Evolutionary conservation across 176 grass and related monocot genomes (phyloP).

Genomic region (Aegilops umbellulata): DNA sequence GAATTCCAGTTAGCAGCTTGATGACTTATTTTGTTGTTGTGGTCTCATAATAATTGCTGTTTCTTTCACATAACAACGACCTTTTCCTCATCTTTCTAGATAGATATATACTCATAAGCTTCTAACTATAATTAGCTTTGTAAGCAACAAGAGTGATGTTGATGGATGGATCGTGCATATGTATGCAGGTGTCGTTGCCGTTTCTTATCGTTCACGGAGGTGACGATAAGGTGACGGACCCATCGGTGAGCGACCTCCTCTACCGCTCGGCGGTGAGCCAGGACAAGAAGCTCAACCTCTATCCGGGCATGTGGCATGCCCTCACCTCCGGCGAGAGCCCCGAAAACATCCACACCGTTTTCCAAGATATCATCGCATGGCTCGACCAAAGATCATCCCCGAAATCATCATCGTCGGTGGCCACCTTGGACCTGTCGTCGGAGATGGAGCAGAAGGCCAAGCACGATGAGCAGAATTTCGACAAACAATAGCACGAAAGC

Average conservation of each 20-base stretch:
- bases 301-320: constrained; percentile 76
- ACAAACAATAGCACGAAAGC: neutral
- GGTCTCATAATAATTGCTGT: neutral
- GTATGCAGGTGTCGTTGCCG: constrained; percentile 48
- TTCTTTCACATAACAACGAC: neutral
- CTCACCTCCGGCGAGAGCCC: constrained; percentile 63
- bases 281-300: constrained; percentile 68
- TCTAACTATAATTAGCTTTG: neutral
- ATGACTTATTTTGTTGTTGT: neutral
- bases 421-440: neutral
- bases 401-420: neutral
- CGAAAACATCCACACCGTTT: constrained; percentile 50
- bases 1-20: neutral
- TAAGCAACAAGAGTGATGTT: neutral
- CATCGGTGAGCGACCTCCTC: constrained; percentile 48
- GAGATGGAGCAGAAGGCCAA: constrained; percentile 17
- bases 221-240: constrained; percentile 70
- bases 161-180: neutral
- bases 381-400: constrained; percentile 38
- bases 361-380: constrained; percentile 58
- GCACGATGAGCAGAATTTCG: neutral
- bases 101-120: neutral
- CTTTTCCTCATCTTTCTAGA: neutral
- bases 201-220: constrained; percentile 70
- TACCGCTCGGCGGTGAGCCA: constrained; percentile 37